A percentile compares a stretch with the other conserved stretches of the same genome.
Evolutionary conservation across 2,329 filamentous ascomycete species (phyloP).

Genomic region (Diaporthe caulivora): DNA sequence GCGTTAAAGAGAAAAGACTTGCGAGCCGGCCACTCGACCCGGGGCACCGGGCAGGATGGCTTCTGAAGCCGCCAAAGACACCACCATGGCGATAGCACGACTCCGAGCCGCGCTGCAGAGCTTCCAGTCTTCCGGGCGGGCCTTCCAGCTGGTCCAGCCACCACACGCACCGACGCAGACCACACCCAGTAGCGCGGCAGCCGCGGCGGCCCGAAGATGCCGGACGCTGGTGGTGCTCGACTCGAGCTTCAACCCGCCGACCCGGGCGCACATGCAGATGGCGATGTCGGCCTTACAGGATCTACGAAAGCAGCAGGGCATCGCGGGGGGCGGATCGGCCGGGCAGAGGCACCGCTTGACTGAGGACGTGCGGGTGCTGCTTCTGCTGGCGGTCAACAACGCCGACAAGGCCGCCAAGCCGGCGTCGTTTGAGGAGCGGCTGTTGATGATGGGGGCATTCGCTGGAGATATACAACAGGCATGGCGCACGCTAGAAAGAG

Average conservation of each 20-base stretch:
- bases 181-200: too few relatives aligned
- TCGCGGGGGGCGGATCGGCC: constrained; percentile 12
- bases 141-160: constrained; percentile 33
- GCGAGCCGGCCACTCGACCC: neutral
- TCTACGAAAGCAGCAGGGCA: constrained; percentile 32
- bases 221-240: constrained; percentile 69
- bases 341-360: neutral
- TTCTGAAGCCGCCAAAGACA: neutral
- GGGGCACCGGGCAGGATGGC: constrained; percentile 22
- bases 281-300: constrained; percentile 59
- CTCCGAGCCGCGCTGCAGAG: constrained; percentile 29
- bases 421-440: constrained; percentile 74
- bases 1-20: neutral
- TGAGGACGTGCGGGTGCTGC: constrained; percentile 58
- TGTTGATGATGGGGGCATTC: constrained; percentile 80
- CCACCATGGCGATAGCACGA: constrained; percentile 31
- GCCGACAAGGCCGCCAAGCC: constrained; percentile 77
- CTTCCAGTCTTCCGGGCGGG: constrained; percentile 34
- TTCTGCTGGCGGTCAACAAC: constrained; percentile 73
- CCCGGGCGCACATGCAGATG: constrained; percentile 71
- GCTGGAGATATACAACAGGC: constrained; percentile 64
- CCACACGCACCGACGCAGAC: neutral
- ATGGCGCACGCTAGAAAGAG: constrained; percentile 28
- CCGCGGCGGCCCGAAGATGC: constrained; percentile 42
- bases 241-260: constrained; percentile 78